phyloP scores from a whole-genome alignment of 176 grass and related monocot genomes.

The Paspalum notatum region DNA sequence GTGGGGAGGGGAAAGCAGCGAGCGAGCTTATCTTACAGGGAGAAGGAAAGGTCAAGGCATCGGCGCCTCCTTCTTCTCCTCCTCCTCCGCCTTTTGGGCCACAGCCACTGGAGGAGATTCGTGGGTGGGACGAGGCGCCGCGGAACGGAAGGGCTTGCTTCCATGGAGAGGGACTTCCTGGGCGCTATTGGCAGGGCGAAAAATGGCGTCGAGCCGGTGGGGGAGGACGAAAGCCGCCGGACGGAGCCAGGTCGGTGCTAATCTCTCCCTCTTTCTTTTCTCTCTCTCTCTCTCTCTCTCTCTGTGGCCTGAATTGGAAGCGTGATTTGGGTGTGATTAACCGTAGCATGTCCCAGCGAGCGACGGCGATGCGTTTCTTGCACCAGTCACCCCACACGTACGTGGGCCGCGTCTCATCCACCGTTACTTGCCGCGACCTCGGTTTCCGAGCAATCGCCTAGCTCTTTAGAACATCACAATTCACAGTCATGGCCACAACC shows the following conservation, averaged over 20 bases:
- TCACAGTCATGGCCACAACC: not conserved
- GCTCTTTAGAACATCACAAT: not conserved
- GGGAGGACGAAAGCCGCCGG: not conserved
- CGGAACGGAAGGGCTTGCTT: conserved; percentile 8
- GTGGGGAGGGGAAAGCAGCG: not conserved
- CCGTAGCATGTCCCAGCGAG: not conserved
- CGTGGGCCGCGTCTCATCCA: not conserved
- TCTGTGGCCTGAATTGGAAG: not conserved
- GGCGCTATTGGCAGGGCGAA: conserved; percentile 52
- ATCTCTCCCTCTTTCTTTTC: no score
- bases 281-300: no score
- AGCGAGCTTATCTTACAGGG: not conserved
- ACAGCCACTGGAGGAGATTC: not conserved
- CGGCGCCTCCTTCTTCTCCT: not conserved
- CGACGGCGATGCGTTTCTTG: not conserved
- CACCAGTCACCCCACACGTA: no score
- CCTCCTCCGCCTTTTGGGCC: not conserved
- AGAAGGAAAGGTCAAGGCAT: conserved; percentile 38
- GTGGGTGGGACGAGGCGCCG: not conserved
- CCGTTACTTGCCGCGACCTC: not conserved
- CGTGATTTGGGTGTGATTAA: not conserved
- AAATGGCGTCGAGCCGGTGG: conserved; percentile 13
- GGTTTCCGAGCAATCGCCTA: not conserved
- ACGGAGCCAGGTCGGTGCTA: conserved; percentile 46
- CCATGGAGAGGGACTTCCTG: conserved; percentile 89